A percentile compares a stretch with the other conserved stretches of the same genome.
These are phyloP conservation scores for Pulicaria dysenterica DNA, from an alignment of 129 eudicot genomes.

Conservation along the genomic window DNA sequence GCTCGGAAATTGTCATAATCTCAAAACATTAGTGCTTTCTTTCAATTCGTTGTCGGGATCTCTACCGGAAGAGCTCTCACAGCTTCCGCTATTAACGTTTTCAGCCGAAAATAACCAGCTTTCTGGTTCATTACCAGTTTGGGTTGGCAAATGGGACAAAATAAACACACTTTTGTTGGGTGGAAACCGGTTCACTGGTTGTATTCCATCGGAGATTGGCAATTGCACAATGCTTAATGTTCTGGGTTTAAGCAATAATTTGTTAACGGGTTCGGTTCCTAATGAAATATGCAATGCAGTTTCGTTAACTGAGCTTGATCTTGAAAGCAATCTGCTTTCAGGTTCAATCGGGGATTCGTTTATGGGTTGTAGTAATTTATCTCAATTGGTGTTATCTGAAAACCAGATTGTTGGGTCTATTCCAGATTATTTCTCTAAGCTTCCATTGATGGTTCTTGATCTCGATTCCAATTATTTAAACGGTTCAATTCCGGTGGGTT, in stretches of 20 bases:
- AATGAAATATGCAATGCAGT: conserved; percentile 64
- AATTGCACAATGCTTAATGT: conserved; percentile 58
- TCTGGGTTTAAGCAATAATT: conserved; percentile 54
- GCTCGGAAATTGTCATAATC: conserved; percentile 59
- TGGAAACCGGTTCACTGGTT: conserved; percentile 58
- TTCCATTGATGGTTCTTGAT: conserved; percentile 67
- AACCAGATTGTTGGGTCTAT: conserved; percentile 58
- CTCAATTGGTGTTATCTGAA: conserved; percentile 50
- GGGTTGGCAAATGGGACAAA: conserved; percentile 69
- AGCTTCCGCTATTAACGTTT: conserved; percentile 48
- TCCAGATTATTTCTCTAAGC: conserved; percentile 58
- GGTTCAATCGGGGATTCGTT: conserved; percentile 73
- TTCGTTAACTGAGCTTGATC: conserved; percentile 53
- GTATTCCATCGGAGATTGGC: conserved; percentile 67
- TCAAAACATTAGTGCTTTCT: conserved; percentile 61
- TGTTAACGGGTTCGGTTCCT: conserved; percentile 70
- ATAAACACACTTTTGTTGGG: conserved; percentile 61
- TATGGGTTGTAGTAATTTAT: conserved; percentile 55
- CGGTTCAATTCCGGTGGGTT: conserved; percentile 53
- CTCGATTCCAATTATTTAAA: conserved; percentile 69
- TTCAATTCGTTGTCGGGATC: conserved; percentile 66
- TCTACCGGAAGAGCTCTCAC: conserved; percentile 59
- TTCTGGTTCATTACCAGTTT: conserved; percentile 62
- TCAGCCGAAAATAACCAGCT: conserved; percentile 64
- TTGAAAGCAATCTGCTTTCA: conserved; percentile 55